phyloP scores from a whole-genome alignment of 1,284 basidiomycete species.

The Ustilago crameri region DNA sequence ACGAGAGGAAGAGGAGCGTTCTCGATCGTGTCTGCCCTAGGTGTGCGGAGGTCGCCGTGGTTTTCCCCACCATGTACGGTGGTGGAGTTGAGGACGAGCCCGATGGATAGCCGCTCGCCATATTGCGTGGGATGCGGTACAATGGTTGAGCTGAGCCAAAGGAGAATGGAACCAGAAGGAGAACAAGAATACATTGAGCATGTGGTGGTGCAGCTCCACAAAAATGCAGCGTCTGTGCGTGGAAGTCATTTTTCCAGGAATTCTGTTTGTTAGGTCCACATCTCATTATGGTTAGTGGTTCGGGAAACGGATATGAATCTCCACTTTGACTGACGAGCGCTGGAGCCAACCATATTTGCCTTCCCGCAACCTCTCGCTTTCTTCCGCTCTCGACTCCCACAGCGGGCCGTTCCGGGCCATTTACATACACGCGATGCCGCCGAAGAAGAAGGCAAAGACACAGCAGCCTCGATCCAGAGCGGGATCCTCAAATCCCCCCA shows the following conservation, averaged over 20 bases:
- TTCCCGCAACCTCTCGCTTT: no score
- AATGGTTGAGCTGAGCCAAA: no score
- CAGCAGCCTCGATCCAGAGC: not conserved
- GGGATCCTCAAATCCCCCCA: not conserved
- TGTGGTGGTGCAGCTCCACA: conserved; percentile 1
- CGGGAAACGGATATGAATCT: conserved; percentile 7
- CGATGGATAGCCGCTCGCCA: conserved; percentile 18
- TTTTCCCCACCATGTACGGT: conserved; percentile 6
- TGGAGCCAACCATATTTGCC: no score
- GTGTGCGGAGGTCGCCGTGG: not conserved
- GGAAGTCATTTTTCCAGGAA: not conserved
- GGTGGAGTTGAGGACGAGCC: conserved; percentile 35
- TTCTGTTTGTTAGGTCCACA: conserved; percentile 1
- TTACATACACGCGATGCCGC: conserved; percentile 8
- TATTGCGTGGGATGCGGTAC: not conserved
- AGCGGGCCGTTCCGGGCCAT: not conserved
- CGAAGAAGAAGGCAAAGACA: conserved; percentile 22
- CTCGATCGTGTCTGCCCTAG: conserved; percentile 78
- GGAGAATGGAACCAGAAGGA: no score
- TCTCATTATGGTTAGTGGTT: not conserved
- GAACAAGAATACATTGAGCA: not conserved
- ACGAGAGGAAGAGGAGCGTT: conserved; percentile 93
- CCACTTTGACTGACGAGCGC: not conserved
- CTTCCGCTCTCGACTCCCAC: no score
- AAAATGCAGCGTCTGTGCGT: conserved; percentile 6